phyloP scores from a whole-genome alignment of 768 basidiomycete species.

The Fistulinella prunicolor region DNA sequence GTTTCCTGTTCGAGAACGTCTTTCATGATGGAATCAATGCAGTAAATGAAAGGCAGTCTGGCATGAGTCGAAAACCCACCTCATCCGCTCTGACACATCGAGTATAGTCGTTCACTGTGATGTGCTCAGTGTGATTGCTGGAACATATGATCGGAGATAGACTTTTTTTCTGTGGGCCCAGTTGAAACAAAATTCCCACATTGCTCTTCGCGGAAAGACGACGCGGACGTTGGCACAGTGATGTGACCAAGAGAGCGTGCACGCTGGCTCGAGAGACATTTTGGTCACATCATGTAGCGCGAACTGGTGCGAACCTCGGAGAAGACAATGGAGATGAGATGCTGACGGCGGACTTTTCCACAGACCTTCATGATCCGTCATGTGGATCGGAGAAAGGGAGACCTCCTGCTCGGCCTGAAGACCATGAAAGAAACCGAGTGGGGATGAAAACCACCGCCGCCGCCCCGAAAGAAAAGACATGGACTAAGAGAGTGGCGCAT shows the following conservation, averaged over 20 bases:
- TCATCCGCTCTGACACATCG: conserved; percentile 52
- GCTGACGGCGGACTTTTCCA: neutral
- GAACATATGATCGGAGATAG: conserved; percentile 30
- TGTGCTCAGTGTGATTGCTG: neutral
- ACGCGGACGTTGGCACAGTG: neutral
- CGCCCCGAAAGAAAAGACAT: neutral
- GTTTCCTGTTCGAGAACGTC: conserved; percentile 15
- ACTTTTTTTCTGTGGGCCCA: conserved; percentile 20
- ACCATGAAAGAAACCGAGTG: neutral
- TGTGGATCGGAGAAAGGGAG: neutral
- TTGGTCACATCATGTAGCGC: conserved; percentile 10
- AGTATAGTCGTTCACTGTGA: conserved; percentile 55
- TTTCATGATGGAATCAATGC: conserved; percentile 10
- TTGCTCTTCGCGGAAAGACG: conserved; percentile 11
- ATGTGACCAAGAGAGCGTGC: neutral
- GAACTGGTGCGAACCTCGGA: neutral
- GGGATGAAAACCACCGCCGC: neutral
- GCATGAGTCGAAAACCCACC: conserved; percentile 1
- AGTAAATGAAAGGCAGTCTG: conserved; percentile 7
- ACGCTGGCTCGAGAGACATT: neutral
- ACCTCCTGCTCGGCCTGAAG: neutral
- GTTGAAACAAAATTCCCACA: neutral
- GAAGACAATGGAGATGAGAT: conserved; percentile 3
- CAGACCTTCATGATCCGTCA: neutral
- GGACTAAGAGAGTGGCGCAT: neutral